Evolutionary conservation across 345 rosid species (phyloP).

Genomic region (Psidium friedrichsthalianum): DNA sequence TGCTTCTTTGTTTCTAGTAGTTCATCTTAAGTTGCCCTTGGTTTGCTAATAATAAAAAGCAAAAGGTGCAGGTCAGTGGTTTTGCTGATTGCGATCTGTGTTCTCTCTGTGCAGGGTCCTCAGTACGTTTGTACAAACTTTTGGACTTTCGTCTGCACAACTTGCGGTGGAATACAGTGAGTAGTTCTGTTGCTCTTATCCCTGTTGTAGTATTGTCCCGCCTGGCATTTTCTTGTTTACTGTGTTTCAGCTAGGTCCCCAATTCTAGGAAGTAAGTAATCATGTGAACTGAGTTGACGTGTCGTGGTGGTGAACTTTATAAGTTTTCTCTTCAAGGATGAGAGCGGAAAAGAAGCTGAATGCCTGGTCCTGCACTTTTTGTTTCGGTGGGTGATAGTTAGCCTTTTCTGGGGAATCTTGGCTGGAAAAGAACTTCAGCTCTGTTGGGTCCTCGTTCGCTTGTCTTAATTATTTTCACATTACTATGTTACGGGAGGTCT

Average conservation of each 20-base stretch:
- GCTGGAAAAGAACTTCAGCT: neutral
- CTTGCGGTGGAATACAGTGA: slow-evolving; percentile 98
- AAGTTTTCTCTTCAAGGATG: neutral
- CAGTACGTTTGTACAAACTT: slow-evolving; percentile 91
- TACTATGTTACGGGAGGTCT: neutral
- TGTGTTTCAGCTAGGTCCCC: neutral
- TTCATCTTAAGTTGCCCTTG: neutral
- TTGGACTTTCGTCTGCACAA: slow-evolving; percentile 87
- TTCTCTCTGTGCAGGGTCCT: slow-evolving; percentile 63
- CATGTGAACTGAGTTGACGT: neutral
- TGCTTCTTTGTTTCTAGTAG: neutral
- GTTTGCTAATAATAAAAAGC: neutral
- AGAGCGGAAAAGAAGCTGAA: neutral
- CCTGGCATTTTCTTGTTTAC: too few species aligned
- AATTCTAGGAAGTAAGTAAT: neutral
- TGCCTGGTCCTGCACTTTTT: neutral
- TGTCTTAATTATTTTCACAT: neutral
- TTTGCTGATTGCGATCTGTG: neutral
- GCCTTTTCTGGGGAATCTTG: neutral
- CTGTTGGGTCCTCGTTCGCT: neutral
- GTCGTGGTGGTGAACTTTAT: neutral
- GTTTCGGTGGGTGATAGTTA: neutral
- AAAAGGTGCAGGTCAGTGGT: neutral
- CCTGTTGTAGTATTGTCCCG: neutral
- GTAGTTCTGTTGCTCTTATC: slow-evolving; percentile 11